A percentile compares a stretch with the other conserved stretches of the same genome.
Conservation (phyloP, 768 basidiomycete genomes). For the Lactarius psammicola region DNA sequence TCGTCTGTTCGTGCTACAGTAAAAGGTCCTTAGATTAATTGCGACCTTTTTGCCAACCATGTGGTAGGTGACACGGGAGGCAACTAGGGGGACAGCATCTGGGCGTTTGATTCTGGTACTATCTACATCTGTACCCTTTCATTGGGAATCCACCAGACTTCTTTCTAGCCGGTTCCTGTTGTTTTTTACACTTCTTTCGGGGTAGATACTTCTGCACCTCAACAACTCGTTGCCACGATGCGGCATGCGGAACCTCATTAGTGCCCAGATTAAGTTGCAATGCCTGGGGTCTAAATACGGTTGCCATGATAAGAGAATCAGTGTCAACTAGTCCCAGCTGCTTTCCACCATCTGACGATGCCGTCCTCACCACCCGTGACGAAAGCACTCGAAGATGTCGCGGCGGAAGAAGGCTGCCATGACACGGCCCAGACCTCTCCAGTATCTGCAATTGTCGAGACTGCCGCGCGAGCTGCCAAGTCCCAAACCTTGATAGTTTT, state of each 20-base stretch:
- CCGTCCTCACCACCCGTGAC: conserved; percentile 78
- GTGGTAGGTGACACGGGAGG: not conserved
- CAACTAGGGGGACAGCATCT: not conserved
- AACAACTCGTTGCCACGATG: not conserved
- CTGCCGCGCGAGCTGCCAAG: conserved; percentile 65
- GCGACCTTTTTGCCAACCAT: not conserved
- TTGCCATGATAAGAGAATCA: not conserved
- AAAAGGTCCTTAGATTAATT: not conserved
- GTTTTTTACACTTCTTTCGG: not conserved
- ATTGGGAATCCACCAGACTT: not conserved
- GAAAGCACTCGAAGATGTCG: conserved; percentile 61
- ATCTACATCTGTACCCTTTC: not conserved
- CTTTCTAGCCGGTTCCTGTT: not conserved
- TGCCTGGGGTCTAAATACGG: not conserved
- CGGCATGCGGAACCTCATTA: not conserved
- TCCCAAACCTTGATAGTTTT: conserved; percentile 89
- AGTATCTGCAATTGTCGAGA: conserved; percentile 74
- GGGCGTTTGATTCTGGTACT: not conserved
- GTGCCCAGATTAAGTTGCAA: not conserved
- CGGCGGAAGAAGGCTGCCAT: conserved; percentile 66
- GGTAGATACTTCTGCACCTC: not conserved
- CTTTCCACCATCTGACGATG: conserved; percentile 72
- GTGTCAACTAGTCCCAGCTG: conserved; percentile 51
- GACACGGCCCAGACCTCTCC: conserved; percentile 84
- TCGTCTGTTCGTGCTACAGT: not conserved